phyloP scores from a whole-genome alignment of 805 yeast genomes.

The Torulaspora delbrueckii region DNA sequence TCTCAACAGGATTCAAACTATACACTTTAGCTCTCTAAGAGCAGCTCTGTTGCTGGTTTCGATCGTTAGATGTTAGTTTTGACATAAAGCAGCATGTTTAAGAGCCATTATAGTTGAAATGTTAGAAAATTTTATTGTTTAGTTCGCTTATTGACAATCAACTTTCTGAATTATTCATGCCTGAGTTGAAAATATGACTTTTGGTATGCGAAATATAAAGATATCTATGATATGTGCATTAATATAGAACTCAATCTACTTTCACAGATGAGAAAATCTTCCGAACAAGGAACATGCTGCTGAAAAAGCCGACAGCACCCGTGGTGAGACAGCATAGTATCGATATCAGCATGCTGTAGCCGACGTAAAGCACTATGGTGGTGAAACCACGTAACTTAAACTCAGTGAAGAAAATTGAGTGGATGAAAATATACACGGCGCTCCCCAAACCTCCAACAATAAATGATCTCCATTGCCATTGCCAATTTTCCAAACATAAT shows the following conservation, averaged over 20 bases:
- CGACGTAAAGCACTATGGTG: conserved; percentile 73
- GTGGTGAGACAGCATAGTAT: conserved; percentile 70
- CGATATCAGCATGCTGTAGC: conserved; percentile 73
- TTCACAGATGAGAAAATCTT: conserved; percentile 80
- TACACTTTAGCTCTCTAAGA: too few species aligned
- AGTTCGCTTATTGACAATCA: too few species aligned
- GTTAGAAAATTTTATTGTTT: too few species aligned
- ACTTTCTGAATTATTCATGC: too few species aligned
- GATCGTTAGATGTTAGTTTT: too few species aligned
- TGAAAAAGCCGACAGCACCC: conserved; percentile 81
- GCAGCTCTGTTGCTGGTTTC: too few species aligned
- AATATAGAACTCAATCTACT: conserved; percentile 50
- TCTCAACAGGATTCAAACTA: too few species aligned
- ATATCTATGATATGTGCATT: background rate
- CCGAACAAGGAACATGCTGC: conserved; percentile 68
- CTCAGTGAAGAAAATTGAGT: conserved; percentile 69
- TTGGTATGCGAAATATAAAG: background rate
- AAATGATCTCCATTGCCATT: conserved; percentile 96
- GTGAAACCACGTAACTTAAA: conserved; percentile 68
- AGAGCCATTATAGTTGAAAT: too few species aligned
- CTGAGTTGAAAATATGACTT: too few species aligned
- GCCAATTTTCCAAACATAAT: conserved; percentile 84
- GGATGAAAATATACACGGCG: conserved; percentile 75
- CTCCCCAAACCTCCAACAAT: conserved; percentile 91
- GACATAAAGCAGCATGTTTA: too few species aligned